Evolutionary conservation across 2,329 filamentous ascomycete genomes (phyloP).

Genomic region (Cryphonectria nitschkei): DNA sequence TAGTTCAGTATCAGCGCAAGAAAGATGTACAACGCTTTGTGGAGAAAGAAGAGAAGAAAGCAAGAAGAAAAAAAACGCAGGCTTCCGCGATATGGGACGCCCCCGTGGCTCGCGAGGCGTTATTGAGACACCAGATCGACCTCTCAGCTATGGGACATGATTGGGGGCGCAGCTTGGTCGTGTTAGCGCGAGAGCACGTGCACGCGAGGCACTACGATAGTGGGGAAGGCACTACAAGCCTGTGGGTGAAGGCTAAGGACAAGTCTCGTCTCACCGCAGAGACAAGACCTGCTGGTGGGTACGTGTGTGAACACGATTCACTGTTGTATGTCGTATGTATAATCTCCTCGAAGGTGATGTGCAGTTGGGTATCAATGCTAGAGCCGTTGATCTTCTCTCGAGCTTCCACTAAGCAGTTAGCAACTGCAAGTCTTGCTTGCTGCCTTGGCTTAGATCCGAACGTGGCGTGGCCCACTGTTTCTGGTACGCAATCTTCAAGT

Average conservation of each 20-base stretch:
- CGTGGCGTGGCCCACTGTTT: not conserved
- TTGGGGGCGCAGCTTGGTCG: not conserved
- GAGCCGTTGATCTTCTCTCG: not conserved
- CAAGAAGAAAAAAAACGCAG: no score
- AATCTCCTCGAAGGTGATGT: not conserved
- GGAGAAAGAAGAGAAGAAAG: not conserved
- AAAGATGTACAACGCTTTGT: not conserved
- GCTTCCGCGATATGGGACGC: not conserved
- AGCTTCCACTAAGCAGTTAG: not conserved
- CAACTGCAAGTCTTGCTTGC: not conserved
- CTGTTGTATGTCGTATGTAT: not conserved
- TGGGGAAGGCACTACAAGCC: not conserved
- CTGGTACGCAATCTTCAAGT: not conserved
- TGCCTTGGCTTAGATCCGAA: not conserved
- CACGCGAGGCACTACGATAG: not conserved
- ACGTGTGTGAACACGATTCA: not conserved
- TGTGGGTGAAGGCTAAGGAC: not conserved
- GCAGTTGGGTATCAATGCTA: slow-evolving; percentile 1
- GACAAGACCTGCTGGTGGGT: not conserved
- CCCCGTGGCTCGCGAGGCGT: not conserved
- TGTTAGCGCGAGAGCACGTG: slow-evolving; percentile 1
- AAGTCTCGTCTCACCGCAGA: not conserved
- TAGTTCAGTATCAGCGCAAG: slow-evolving; percentile 1
- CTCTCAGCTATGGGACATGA: not conserved
- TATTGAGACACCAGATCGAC: slow-evolving; percentile 7